Evolutionary conservation across 2,329 filamentous ascomycete genomes (phyloP).

Genomic region (Claviceps monticola): DNA sequence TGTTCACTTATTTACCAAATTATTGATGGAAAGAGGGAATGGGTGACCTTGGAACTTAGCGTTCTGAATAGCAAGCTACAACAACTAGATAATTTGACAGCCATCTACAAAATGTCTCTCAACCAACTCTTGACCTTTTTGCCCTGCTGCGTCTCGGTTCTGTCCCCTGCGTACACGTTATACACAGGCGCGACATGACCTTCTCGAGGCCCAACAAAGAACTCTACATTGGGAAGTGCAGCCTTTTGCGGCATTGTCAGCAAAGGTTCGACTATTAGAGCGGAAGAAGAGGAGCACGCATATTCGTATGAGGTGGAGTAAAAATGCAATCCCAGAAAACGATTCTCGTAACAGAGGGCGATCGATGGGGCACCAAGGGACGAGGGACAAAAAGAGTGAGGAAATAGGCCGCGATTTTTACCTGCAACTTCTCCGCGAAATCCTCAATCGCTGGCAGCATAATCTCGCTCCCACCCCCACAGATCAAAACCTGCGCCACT

Average conservation of each 20-base stretch:
- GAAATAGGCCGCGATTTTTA: neutral
- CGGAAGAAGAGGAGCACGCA: neutral
- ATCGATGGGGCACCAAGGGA: too few relatives aligned
- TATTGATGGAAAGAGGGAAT: too few relatives aligned
- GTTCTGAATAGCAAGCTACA: too few relatives aligned
- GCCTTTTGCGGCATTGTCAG: conserved; percentile 4
- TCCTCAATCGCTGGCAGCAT: conserved; percentile 10
- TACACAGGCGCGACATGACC: conserved; percentile 12
- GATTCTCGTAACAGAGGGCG: too few relatives aligned
- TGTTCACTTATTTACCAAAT: too few relatives aligned
- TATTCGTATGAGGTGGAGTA: too few relatives aligned
- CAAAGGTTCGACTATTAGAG: neutral
- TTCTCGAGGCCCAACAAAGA: conserved; percentile 10
- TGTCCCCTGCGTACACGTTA: conserved; percentile 10
- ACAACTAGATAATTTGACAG: too few relatives aligned
- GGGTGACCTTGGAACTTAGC: too few relatives aligned
- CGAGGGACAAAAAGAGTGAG: neutral
- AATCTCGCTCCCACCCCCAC: conserved; percentile 9
- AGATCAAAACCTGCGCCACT: conserved; percentile 9
- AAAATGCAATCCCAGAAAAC: too few relatives aligned
- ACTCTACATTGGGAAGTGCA: conserved; percentile 8
- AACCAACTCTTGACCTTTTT: conserved; percentile 12
- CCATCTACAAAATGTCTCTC: conserved; percentile 6
- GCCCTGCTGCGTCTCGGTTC: conserved; percentile 11
- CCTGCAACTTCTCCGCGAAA: conserved; percentile 9